A percentile compares a stretch with the other conserved stretches of the same genome.
Conservation (phyloP, 345 rosid species). For the Eucalyptus marginata region DNA sequence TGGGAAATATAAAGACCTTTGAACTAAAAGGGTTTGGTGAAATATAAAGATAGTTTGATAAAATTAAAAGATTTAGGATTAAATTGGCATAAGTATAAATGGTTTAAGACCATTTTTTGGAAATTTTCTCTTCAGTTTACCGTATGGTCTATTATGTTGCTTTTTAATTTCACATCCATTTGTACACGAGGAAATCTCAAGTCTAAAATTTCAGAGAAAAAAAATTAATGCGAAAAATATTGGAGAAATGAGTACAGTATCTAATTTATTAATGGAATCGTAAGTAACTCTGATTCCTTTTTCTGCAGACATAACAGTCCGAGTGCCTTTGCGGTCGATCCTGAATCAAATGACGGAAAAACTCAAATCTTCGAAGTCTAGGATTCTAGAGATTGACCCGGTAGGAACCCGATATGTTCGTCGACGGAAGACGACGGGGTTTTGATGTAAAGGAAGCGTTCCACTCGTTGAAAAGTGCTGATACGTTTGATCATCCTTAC, state of each 20-base stretch:
- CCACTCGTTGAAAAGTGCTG: background rate
- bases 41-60: too few relatives aligned
- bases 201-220: too few relatives aligned
- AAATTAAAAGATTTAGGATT: rapidly evolving
- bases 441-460: background rate
- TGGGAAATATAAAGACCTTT: rapidly evolving
- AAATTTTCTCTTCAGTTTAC: too few relatives aligned
- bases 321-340: background rate
- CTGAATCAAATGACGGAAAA: background rate
- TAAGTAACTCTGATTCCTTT: background rate
- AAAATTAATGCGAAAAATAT: background rate
- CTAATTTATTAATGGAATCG: background rate
- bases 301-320: background rate
- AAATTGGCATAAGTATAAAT: rapidly evolving
- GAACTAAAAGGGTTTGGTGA: too few relatives aligned
- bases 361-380: background rate
- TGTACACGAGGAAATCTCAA: rapidly evolving
- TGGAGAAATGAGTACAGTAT: background rate
- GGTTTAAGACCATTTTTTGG: rapidly evolving
- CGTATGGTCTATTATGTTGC: background rate
- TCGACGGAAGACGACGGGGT: background rate
- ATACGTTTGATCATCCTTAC: background rate
- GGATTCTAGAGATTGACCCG: background rate
- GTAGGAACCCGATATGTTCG: background rate
- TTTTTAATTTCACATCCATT: too few relatives aligned